Conservation (phyloP, 73 alveolate species). For the Durusdinium trenchii region DNA sequence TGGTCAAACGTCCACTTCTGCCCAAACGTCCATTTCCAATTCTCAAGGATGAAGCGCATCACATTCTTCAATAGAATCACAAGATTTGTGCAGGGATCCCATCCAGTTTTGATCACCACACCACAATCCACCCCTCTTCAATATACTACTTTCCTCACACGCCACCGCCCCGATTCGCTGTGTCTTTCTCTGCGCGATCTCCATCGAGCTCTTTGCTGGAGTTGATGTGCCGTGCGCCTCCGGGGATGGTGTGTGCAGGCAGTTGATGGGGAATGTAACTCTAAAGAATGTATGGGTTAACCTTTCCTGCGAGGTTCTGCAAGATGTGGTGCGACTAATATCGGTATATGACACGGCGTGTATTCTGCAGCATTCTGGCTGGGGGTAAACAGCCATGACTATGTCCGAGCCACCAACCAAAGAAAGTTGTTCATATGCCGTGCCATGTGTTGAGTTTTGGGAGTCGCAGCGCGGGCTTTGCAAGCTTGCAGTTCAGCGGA, state of each 20-base stretch:
- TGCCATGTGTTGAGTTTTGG: constrained; percentile 1
- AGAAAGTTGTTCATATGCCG: neutral
- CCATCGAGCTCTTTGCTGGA: too few species aligned
- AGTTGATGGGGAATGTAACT: neutral
- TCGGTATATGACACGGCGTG: too few species aligned
- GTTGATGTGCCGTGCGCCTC: constrained; percentile 1
- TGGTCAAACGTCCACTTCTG: constrained; percentile 19
- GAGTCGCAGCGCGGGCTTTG: neutral
- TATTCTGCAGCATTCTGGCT: constrained; percentile 50
- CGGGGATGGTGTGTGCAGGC: neutral
- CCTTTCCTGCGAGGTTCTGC: too few species aligned
- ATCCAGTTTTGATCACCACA: too few species aligned
- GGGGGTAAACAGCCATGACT: neutral
- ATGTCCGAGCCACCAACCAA: neutral
- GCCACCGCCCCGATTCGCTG: too few species aligned
- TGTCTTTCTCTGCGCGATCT: too few species aligned
- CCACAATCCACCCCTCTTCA: too few species aligned
- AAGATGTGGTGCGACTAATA: too few species aligned
- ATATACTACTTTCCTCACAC: too few species aligned
- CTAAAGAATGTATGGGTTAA: neutral
- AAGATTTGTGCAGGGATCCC: too few species aligned
- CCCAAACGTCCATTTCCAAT: neutral
- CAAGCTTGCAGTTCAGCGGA: neutral
- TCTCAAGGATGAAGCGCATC: neutral
- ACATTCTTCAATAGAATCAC: neutral